phyloP scores from a whole-genome alignment of 352 stramenopile species.

The Globisporangium viniferum region DNA sequence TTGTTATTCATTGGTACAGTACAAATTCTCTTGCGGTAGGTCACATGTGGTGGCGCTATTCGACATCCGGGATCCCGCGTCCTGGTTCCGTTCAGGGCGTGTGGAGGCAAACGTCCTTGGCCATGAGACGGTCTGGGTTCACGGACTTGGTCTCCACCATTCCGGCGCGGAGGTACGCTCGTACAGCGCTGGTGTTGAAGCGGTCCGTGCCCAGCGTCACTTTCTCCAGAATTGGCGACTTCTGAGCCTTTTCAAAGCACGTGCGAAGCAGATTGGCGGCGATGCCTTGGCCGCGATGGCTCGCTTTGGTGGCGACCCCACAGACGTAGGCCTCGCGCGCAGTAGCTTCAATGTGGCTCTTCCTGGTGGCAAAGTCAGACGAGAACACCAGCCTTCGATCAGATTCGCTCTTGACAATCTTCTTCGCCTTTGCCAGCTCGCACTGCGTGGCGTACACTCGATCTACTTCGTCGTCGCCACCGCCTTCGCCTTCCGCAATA shows the following conservation, averaged over 20 bases:
- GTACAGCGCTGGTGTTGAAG: conserved; percentile 4
- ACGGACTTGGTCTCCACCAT: conserved; percentile 6
- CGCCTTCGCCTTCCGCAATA: conserved; percentile 5
- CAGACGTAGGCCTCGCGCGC: conserved; percentile 3
- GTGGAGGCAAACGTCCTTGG: neutral
- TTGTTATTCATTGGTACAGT: neutral
- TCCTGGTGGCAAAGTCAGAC: neutral
- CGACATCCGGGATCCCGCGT: neutral
- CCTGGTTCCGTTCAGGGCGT: neutral
- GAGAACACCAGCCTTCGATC: neutral
- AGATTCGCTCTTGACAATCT: neutral
- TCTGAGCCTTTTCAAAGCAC: neutral
- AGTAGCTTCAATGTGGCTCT: neutral
- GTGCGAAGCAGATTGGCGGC: neutral
- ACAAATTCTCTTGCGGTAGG: neutral
- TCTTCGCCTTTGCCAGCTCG: neutral
- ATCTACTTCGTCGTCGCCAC: conserved; percentile 1
- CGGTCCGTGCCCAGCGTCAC: conserved; percentile 3
- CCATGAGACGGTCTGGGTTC: neutral
- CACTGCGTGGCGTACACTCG: neutral
- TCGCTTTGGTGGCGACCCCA: neutral
- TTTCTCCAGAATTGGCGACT: neutral
- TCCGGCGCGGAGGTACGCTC: neutral
- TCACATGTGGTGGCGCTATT: neutral
- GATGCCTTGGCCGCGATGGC: neutral